A percentile compares a stretch with the other conserved stretches of the same genome.
phyloP scores from a whole-genome alignment of 2,329 filamentous ascomycete species.

The Cordyceps farinosa region DNA sequence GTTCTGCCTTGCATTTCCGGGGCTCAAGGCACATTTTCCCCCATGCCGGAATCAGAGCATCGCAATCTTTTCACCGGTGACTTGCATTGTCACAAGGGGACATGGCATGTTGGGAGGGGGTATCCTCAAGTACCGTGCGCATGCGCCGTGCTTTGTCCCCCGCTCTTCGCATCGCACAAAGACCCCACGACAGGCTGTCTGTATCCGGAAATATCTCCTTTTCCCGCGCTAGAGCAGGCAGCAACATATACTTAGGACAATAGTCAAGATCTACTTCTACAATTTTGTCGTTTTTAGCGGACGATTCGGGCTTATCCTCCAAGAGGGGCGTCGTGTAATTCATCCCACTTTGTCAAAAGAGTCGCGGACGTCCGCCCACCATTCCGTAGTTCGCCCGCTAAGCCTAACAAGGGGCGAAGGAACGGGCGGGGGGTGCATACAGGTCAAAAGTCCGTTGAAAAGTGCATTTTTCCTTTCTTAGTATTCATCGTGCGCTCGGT shows the following conservation, averaged over 20 bases:
- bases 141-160: not conserved
- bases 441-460: too few species aligned
- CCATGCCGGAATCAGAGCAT: slow-evolving; percentile 5
- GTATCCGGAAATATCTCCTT: slow-evolving; percentile 9
- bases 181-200: not conserved
- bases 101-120: not conserved
- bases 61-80: not conserved
- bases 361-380: not conserved
- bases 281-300: not conserved
- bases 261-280: too few species aligned
- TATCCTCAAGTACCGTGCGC: not conserved
- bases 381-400: not conserved
- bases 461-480: too few species aligned
- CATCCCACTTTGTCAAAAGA: not conserved
- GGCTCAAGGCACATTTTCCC: not conserved
- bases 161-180: not conserved
- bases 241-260: too few species aligned
- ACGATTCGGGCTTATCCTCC: not conserved
- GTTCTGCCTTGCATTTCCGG: not conserved
- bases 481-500: not conserved
- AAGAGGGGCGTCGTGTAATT: too few species aligned
- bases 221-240: too few species aligned
- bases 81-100: not conserved
- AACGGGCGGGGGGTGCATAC: too few species aligned
- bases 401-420: not conserved